phyloP scores from a whole-genome alignment of 2,329 filamentous ascomycete species.

The Septoria petroselini region DNA sequence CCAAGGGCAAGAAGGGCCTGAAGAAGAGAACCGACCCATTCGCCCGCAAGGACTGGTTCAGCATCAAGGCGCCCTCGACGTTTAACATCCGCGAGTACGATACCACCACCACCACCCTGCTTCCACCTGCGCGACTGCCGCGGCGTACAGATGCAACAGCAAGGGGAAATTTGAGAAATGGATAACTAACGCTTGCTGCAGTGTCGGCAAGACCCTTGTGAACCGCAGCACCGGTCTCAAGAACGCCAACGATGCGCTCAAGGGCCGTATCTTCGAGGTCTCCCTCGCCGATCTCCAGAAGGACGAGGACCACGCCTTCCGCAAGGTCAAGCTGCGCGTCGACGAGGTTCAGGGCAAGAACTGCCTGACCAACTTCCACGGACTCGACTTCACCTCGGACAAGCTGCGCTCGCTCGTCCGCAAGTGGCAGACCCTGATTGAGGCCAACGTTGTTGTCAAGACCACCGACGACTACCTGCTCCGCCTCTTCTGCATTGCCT shows the following conservation, averaged over 20 bases:
- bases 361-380: slow-evolving; percentile 99
- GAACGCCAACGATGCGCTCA: slow-evolving; percentile 99
- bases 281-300: slow-evolving; percentile 98
- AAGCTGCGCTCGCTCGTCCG: slow-evolving; percentile 98
- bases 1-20: slow-evolving; percentile 99
- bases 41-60: slow-evolving; percentile 97
- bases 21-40: slow-evolving; percentile 99
- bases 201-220: slow-evolving; percentile 99
- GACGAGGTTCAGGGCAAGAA: slow-evolving; percentile 99
- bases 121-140: slow-evolving; percentile 15
- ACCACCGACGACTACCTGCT: slow-evolving; percentile 99
- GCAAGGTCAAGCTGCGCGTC: slow-evolving; percentile 97
- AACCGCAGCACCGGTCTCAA: slow-evolving; percentile 99
- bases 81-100: slow-evolving; percentile 96
- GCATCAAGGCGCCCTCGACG: slow-evolving; percentile 94
- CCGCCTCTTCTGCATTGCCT: slow-evolving; percentile 97
- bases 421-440: slow-evolving; percentile 99
- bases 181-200: slow-evolving; percentile 49
- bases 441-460: slow-evolving; percentile 99
- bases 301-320: slow-evolving; percentile 99
- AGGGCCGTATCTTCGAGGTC: slow-evolving; percentile 98
- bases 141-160: slow-evolving; percentile 6
- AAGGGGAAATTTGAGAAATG: slow-evolving; percentile 7
- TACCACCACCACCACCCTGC: slow-evolving; percentile 22
- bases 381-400: slow-evolving; percentile 99